Percentiles rank a stretch among this genome's conserved stretches.
These are phyloP conservation scores for Corinectria fuckeliana DNA, from an alignment of 2,329 filamentous ascomycete species.

Conservation along the genomic window DNA sequence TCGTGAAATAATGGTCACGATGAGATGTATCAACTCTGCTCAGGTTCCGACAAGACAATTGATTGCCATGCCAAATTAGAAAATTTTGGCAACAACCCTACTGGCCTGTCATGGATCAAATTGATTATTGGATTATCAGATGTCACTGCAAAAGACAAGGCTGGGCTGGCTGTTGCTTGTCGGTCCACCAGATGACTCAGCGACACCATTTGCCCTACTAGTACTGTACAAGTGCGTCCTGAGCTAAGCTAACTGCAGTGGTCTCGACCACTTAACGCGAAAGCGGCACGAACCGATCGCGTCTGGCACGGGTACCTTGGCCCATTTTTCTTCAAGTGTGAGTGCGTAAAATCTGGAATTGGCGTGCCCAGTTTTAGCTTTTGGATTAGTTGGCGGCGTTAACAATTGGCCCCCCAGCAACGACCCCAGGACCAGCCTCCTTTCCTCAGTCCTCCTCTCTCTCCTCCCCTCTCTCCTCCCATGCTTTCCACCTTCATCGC, in stretches of 20 bases:
- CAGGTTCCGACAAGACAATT: not conserved
- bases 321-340: conserved; percentile 8
- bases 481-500: not conserved
- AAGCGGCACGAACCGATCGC: conserved; percentile 36
- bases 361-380: conserved; percentile 13
- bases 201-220: conserved; percentile 13
- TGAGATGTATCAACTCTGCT: not conserved
- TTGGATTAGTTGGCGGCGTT: conserved; percentile 12
- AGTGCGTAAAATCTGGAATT: conserved; percentile 1
- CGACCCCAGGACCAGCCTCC: not conserved
- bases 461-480: not conserved
- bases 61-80: too few species aligned
- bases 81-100: not conserved
- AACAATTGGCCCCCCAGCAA: conserved; percentile 4
- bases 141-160: conserved; percentile 1
- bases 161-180: not conserved
- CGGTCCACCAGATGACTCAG: conserved; percentile 19
- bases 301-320: conserved; percentile 16
- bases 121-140: conserved; percentile 16
- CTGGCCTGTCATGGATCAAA: conserved; percentile 14
- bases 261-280: conserved; percentile 40
- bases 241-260: too few species aligned
- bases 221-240: too few species aligned
- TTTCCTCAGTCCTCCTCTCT: not conserved
- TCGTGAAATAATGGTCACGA: not conserved